Base-by-base conservation (phyloP, 306 rosid species). In the Gynostemma pentaphyllum region DNA sequence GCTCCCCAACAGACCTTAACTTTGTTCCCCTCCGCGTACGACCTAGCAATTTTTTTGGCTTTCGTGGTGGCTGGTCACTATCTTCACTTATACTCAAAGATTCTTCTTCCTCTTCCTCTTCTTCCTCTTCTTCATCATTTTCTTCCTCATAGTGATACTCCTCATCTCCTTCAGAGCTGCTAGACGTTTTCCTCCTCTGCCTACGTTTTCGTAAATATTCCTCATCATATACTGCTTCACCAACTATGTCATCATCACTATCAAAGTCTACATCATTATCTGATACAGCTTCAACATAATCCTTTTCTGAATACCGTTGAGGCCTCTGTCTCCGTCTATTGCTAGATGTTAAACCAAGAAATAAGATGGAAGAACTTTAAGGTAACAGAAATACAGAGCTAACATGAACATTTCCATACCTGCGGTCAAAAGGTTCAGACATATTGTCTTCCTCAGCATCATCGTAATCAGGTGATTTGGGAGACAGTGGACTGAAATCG, bases 81-180 rank as follows among this genome's bases (percentile, higher is more conserved):
- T 89, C 99, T 71, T 94, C 99, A 34, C 99, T 94, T 32, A 72
- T 72, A 79, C 95, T 87, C 32, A 76, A 64, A 53, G 88, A 85
- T 18, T 87, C 97, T 2, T 84, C 94, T 9, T 90, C 97, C 18
- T 79, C 87, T 10, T 82, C 87, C 32, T 79, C 87, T 10, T 82
- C 87, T 29, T 92, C 96, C 50, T 88, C 99, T 36, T 94, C 99
- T 74, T 88, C 99, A n/a, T 81, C 77, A 75, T 88, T 86, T 62
- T 88, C 95, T 54, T 92, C 96, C 49, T 88, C 96, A 83, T 88
- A 80, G 60, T 63, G 82, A 75, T 94, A 81, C 78, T 94, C 99
- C 70, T 86, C 99, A 69, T 94, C 99, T 53, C 91, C 99, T 79
- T 94, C 99, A 50, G 99, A 94, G 76, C 97, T 85, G 80, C 99